Evolutionary conservation across 441 rosid species (phyloP).

Genomic region (Erodium moschatum): DNA sequence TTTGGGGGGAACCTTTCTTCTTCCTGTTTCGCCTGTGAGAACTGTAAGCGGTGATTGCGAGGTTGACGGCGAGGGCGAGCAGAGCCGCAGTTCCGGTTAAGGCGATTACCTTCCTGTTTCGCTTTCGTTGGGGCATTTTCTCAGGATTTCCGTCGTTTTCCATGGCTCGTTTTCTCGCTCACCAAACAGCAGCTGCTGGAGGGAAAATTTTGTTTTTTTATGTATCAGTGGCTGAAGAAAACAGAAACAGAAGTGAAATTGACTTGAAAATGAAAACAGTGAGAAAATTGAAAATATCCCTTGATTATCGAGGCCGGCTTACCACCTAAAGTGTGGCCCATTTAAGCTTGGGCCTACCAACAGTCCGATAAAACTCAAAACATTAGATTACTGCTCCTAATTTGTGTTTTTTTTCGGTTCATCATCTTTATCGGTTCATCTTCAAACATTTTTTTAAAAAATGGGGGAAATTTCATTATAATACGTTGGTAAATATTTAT

Average conservation of each 20-base stretch:
- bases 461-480: no score
- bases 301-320: not conserved
- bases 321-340: no score
- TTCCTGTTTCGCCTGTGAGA: constrained; percentile 38
- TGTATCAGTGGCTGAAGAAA: not conserved
- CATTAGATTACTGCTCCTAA: no score
- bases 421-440: no score
- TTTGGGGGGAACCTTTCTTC: constrained; percentile 39
- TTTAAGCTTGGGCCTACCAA: no score
- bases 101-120: constrained; percentile 37
- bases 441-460: no score
- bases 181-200: constrained; percentile 30
- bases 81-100: constrained; percentile 73
- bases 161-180: constrained; percentile 20
- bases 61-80: constrained; percentile 46
- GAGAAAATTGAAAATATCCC: no score
- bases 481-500: no score
- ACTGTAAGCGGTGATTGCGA: constrained; percentile 57
- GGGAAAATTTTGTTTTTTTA: constrained; percentile 32
- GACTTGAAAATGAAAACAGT: not conserved
- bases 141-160: constrained; percentile 34
- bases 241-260: constrained; percentile 8
- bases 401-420: no score
- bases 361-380: no score
- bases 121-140: constrained; percentile 31